phyloP scores from a whole-genome alignment of 345 rosid species.

The Salix dunnii region DNA sequence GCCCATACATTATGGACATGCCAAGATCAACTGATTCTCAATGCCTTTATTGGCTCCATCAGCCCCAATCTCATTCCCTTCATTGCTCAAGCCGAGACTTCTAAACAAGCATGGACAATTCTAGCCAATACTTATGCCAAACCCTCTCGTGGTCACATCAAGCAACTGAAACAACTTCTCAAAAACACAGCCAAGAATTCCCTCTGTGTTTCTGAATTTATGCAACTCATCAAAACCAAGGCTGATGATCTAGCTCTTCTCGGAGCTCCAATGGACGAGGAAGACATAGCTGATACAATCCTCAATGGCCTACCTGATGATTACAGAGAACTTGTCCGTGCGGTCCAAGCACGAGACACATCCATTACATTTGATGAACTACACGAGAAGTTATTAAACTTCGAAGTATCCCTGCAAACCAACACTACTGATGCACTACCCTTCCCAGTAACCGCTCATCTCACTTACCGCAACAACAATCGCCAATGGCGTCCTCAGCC shows the following conservation, averaged over 20 bases:
- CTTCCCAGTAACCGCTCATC: not conserved
- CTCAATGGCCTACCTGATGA: not conserved
- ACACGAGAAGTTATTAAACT: no score
- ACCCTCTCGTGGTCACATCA: not conserved
- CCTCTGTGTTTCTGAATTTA: not conserved
- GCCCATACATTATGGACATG: not conserved
- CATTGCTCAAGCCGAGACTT: not conserved
- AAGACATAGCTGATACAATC: not conserved
- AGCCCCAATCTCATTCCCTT: not conserved
- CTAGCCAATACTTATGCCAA: not conserved
- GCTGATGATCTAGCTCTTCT: conserved; percentile 2
- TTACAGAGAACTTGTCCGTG: not conserved
- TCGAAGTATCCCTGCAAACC: not conserved
- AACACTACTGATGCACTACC: accelerated
- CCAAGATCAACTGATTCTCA: not conserved
- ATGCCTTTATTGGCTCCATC: not conserved
- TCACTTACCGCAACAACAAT: not conserved
- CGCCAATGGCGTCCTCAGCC: no score
- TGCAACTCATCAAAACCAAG: not conserved
- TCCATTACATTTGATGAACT: not conserved
- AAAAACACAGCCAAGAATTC: not conserved
- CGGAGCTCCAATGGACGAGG: not conserved
- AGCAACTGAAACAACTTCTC: not conserved
- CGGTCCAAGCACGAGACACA: not conserved
- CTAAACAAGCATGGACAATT: not conserved